Evolutionary conservation across 192 early-diverging fungal species (phyloP), one percentile per base, ranked within the genome.

Genomic region (Coemansia guatemalensis): DNA sequence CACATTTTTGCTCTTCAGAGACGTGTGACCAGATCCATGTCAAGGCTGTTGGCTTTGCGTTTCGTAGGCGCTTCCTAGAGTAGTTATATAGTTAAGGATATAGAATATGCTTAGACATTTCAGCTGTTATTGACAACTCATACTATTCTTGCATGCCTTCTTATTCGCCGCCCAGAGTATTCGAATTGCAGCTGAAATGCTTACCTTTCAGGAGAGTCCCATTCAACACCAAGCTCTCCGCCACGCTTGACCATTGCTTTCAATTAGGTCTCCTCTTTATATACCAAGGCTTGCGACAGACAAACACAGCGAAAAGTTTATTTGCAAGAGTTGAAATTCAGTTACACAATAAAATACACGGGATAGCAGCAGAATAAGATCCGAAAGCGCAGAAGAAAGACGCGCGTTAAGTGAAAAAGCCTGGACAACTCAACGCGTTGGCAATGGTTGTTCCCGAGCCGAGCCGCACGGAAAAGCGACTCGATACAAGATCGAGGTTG

Each of bases 1-100:
- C 50, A 21, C 69, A 72, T 20, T 22, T 33, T 18, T 64, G 56
- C 27, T 81, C 73, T 3, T 64, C 68, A 6, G 68, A 58, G n/a
- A 70, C 30, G 2, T 33, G 62, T 5, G 67, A 23, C 22, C 21
- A 27, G 20, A 56, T 54, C 65, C 59, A 59, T 20, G 57, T 20
- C 27, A 61, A 25, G 1, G 67, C 32, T 35, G 41, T 48, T 5
- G 68, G 21, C 24, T 25, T 47, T 44, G 49, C 51, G 21, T 70
- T 81, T 3, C 78, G 56, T 52, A 81, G 35, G 20, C 78, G 78
- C 56, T 81, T 81, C 58, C 76, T 79, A 79, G 20, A 48, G 3
- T n/a, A 32, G 20, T 25, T 52, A 5, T n/a, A 25, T 30, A 2
- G 14, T 14, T 11, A 33, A 24, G 25, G 20, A 35, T 4, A 58